Conservation (phyloP, 2,329 filamentous ascomycete species). For the Arthrobotrys musiformis region DNA sequence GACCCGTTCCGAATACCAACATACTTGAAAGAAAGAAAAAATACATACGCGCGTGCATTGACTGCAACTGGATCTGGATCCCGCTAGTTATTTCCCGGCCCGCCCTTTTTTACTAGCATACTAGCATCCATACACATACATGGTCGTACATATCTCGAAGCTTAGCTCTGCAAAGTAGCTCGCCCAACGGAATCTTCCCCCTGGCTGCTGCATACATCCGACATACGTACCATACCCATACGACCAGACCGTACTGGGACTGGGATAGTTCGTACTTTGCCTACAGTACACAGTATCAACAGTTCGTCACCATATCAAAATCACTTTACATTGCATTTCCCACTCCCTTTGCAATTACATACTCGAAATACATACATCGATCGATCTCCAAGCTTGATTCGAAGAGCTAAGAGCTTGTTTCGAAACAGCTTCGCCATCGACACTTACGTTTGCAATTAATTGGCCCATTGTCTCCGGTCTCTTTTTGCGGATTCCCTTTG, state of each 20-base stretch:
- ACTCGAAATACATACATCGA: neutral
- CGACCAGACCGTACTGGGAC: too few species aligned
- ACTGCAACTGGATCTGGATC: slow-evolving; percentile 6
- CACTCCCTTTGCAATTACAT: slow-evolving; percentile 8
- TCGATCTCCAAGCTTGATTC: neutral
- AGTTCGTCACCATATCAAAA: neutral
- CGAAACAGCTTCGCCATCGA: slow-evolving; percentile 16
- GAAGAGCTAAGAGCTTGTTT: neutral
- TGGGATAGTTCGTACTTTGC: too few species aligned
- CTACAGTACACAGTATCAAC: neutral
- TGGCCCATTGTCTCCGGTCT: neutral
- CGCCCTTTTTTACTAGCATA: neutral
- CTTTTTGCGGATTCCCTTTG: neutral
- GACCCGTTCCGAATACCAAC: neutral
- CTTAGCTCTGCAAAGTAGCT: neutral
- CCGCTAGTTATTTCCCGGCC: neutral
- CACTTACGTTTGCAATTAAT: slow-evolving; percentile 20
- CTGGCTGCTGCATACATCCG: neutral
- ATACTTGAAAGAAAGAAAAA: neutral
- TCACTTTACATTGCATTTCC: neutral
- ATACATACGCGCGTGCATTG: slow-evolving; percentile 9
- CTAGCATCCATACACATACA: neutral
- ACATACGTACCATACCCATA: too few species aligned
- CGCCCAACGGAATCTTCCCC: slow-evolving; percentile 2
- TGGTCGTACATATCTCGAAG: slow-evolving; percentile 3